Percentiles rank a stretch among this genome's conserved stretches.
phyloP scores from a whole-genome alignment of 495 filamentous ascomycete species.

The Platismatia glauca region DNA sequence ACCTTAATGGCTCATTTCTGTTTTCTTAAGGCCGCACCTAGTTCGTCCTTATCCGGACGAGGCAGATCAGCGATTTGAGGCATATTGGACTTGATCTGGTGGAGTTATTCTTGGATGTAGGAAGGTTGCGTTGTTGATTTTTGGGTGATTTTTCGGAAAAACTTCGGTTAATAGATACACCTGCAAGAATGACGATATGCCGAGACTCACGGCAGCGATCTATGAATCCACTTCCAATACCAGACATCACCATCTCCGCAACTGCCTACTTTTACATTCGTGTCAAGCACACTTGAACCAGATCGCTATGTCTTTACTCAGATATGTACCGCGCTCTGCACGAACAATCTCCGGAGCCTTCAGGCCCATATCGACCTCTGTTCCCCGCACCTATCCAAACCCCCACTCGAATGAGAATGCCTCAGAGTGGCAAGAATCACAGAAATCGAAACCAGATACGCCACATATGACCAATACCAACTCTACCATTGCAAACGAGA shows the following conservation, averaged over 20 bases:
- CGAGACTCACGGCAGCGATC: too few relatives aligned
- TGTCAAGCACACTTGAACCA: not conserved
- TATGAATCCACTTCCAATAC: not conserved
- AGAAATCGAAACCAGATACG: conserved; percentile 49
- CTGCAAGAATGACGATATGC: too few relatives aligned
- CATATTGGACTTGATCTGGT: too few relatives aligned
- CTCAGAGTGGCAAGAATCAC: conserved; percentile 41
- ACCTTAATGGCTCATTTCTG: too few relatives aligned
- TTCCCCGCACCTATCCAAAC: conserved; percentile 16
- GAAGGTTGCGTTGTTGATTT: too few relatives aligned
- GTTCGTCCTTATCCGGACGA: too few relatives aligned
- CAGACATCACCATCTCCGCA: not conserved
- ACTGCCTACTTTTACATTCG: not conserved
- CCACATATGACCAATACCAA: conserved; percentile 56
- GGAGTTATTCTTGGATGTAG: too few relatives aligned
- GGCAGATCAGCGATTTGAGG: too few relatives aligned
- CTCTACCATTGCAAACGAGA: conserved; percentile 53
- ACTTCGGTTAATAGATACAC: too few relatives aligned
- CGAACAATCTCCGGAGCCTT: not conserved
- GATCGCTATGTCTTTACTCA: not conserved
- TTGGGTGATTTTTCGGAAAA: too few relatives aligned
- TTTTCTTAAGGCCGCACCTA: too few relatives aligned
- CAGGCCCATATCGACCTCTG: conserved; percentile 18
- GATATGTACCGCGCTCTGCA: not conserved
- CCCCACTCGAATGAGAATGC: conserved; percentile 31